Evolutionary conservation across 164 flowering plant genomes (phyloP).

Genomic region (Warburgia ugandensis): DNA sequence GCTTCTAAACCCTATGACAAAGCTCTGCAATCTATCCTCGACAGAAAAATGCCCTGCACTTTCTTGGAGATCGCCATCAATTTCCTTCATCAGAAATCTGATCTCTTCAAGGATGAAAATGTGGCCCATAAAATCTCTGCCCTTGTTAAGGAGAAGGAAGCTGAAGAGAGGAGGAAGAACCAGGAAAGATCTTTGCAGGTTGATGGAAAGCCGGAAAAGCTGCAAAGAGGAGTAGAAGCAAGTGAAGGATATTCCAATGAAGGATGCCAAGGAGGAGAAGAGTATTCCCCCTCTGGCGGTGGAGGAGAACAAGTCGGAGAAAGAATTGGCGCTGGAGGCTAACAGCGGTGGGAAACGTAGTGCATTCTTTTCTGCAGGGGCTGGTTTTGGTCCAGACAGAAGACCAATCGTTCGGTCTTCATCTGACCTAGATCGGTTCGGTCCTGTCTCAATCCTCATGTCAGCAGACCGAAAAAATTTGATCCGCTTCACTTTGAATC

Average conservation of each 20-base stretch:
- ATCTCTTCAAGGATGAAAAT: slow-evolving; percentile 8
- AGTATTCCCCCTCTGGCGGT: background rate
- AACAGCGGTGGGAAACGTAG: background rate
- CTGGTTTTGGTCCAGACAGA: too few species aligned
- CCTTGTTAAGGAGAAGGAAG: slow-evolving; percentile 5
- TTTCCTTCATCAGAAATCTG: slow-evolving; percentile 14
- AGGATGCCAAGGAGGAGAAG: background rate
- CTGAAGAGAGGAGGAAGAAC: slow-evolving; percentile 10
- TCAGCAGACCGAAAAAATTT: too few species aligned
- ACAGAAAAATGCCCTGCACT: background rate
- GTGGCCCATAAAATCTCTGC: slow-evolving; percentile 5
- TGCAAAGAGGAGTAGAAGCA: background rate
- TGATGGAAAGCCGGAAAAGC: background rate
- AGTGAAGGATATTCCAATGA: background rate
- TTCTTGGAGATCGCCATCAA: slow-evolving; percentile 10
- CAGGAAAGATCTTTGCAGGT: slow-evolving; percentile 4
- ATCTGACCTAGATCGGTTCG: too few species aligned
- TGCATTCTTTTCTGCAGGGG: slow-evolving; percentile 1
- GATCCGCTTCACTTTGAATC: too few species aligned
- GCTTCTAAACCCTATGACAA: slow-evolving; percentile 4
- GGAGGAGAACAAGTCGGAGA: slow-evolving; percentile 2
- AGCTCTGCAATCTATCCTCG: slow-evolving; percentile 7
- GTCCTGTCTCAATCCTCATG: too few species aligned
- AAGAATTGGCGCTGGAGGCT: background rate
- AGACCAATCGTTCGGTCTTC: too few species aligned